Conservation (phyloP, 345 rosid genomes). For the Euclidium syriacum region DNA sequence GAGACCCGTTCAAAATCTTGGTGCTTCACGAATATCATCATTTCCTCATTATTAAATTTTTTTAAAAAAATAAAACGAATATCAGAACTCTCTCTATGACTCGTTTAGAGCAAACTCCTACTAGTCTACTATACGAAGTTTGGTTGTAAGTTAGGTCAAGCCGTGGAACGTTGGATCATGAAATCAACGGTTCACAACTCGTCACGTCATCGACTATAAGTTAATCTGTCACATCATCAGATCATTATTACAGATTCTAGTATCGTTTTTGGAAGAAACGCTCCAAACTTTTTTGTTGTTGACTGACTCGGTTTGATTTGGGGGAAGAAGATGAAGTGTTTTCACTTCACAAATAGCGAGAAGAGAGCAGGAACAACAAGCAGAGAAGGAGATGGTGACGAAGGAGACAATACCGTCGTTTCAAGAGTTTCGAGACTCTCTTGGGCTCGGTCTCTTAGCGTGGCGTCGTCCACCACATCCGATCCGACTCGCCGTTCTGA, state of each 20-base stretch:
- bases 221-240: conserved; percentile 8
- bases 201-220: conserved; percentile 2
- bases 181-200: background rate
- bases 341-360: conserved; percentile 83
- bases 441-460: conserved; percentile 87
- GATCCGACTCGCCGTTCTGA: conserved; percentile 76
- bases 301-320: conserved; percentile 26
- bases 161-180: background rate
- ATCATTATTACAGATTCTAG: background rate
- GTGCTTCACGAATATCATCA: background rate
- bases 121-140: background rate
- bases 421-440: conserved; percentile 63
- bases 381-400: conserved; percentile 33
- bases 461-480: conserved; percentile 67
- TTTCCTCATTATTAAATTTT: no score
- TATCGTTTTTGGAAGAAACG: background rate
- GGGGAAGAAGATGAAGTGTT: conserved; percentile 66
- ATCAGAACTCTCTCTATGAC: background rate
- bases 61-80: background rate
- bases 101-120: background rate
- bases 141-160: conserved; percentile 5
- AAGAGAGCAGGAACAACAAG: conserved; percentile 36
- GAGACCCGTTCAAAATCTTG: conserved; percentile 4
- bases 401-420: conserved; percentile 31
- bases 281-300: background rate